Percentiles rank a stretch among this genome's conserved stretches.
Evolutionary conservation across 1,139 yeast genomes (phyloP).

Genomic region (Blastobotrys illinoisensis): DNA sequence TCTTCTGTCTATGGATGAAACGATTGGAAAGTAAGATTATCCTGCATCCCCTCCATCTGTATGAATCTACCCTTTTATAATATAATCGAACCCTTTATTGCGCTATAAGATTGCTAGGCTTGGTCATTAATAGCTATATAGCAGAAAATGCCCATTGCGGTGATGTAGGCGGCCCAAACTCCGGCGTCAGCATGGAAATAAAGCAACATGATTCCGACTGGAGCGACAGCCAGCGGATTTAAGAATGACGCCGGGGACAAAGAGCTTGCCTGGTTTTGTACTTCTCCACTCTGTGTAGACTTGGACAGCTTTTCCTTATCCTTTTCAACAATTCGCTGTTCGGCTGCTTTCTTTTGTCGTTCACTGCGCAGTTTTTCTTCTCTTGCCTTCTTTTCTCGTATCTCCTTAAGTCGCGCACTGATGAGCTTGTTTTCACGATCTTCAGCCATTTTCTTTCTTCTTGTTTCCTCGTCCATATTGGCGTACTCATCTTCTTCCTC

Average conservation of each 20-base stretch:
- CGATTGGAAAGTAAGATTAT: background rate
- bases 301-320: background rate
- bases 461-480: constrained; percentile 2
- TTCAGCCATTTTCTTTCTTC: background rate
- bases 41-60: background rate
- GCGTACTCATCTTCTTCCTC: background rate
- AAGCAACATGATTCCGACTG: constrained; percentile 5
- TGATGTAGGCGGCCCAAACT: constrained; percentile 8
- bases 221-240: constrained; percentile 2
- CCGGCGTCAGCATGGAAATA: constrained; percentile 8
- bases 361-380: background rate
- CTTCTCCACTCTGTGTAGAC: background rate
- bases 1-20: constrained; percentile 83
- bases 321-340: background rate
- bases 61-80: background rate
- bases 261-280: background rate
- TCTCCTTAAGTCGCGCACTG: constrained; percentile 1
- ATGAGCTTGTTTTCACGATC: background rate
- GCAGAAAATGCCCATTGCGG: background rate
- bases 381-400: background rate
- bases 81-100: background rate
- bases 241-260: background rate
- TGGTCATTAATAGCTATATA: background rate
- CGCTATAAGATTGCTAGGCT: background rate
- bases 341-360: background rate